Evolutionary conservation across 441 rosid genomes (phyloP), one percentile per base, ranked within the genome.

Genomic region (Omphalea diandra): DNA sequence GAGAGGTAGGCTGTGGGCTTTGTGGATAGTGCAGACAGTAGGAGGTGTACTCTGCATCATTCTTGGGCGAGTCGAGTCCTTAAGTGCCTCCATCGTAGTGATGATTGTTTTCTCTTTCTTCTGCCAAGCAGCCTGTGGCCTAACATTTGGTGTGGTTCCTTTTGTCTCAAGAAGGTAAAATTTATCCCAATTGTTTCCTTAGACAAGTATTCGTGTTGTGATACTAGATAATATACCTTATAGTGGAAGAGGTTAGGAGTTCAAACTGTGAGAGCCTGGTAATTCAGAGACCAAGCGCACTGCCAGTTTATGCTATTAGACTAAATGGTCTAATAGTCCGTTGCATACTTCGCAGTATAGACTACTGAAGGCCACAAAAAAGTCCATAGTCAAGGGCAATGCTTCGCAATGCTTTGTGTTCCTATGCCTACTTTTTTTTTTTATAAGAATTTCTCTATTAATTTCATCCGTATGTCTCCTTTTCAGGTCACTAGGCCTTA

Each of bases 401-500:
- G n/a, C n/a, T n/a, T n/a, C n/a, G n/a, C n/a, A n/a, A n/a, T n/a
- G n/a, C n/a, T n/a, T n/a, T n/a, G n/a, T n/a, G n/a, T n/a, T n/a
- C n/a, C n/a, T n/a, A n/a, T n/a, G n/a, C n/a, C n/a, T n/a, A n/a
- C n/a, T n/a, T n/a, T n/a, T n/a, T n/a, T 46, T 46, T 38, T 7
- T 17, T 46, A 14, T 0, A 10, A 46, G 50, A 14, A 46, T 46
- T 46, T 17, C 9, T 40, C 2, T n/a, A 12, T 44, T n/a, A 10
- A 22, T 53, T 8, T 11, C 14, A 26, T 26, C 24, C 0, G n/a
- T 20, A 26, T 60, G 5, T 60, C 24, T 36, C 26, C 11, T 31
- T 32, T 15, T 57, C 72, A 69, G 72, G 85, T 88, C 98, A 31
- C 43, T 94, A 31, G 98, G 98, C 26, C 72, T 91, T 31, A 69